Conservation (phyloP, 768 basidiomycete genomes). For the Pleurotus platypus region DNA sequence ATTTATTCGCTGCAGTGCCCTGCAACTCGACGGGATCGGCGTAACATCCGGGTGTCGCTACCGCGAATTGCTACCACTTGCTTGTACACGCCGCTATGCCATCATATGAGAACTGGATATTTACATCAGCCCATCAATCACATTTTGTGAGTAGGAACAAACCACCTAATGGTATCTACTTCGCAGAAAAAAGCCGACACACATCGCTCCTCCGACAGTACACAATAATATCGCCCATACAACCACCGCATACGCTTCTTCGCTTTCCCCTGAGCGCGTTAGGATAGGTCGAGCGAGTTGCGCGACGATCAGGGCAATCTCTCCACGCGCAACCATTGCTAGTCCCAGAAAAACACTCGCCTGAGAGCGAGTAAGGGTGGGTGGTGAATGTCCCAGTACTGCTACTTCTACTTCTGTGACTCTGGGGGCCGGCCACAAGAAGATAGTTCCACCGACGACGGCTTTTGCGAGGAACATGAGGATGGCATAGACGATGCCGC, state of each 20-base stretch:
- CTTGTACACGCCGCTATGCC: too few relatives aligned
- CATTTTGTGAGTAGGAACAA: too few relatives aligned
- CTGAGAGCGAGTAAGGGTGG: background rate
- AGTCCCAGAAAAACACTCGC: slow-evolving; percentile 38
- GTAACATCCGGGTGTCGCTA: too few relatives aligned
- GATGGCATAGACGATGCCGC: slow-evolving; percentile 38
- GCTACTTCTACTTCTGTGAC: background rate
- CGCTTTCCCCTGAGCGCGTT: slow-evolving; percentile 12
- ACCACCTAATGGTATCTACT: background rate
- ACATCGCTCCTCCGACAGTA: slow-evolving; percentile 43
- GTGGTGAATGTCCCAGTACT: background rate
- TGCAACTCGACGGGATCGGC: too few relatives aligned
- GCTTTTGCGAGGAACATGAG: slow-evolving; percentile 57
- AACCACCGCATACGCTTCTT: slow-evolving; percentile 49
- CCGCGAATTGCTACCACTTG: too few relatives aligned
- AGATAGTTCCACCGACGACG: slow-evolving; percentile 41
- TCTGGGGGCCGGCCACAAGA: slow-evolving; percentile 28
- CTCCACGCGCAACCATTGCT: slow-evolving; percentile 66
- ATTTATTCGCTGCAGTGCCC: too few relatives aligned
- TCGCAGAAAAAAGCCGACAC: slow-evolving; percentile 1
- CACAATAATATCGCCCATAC: slow-evolving; percentile 56
- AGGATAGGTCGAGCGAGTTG: slow-evolving; percentile 35
- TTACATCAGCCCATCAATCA: too few relatives aligned
- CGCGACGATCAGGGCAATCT: slow-evolving; percentile 63
- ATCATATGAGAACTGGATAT: too few relatives aligned